Evolutionary conservation across 192 early-diverging fungal genomes (phyloP).

Genomic region (Umbelopsis vinacea): DNA sequence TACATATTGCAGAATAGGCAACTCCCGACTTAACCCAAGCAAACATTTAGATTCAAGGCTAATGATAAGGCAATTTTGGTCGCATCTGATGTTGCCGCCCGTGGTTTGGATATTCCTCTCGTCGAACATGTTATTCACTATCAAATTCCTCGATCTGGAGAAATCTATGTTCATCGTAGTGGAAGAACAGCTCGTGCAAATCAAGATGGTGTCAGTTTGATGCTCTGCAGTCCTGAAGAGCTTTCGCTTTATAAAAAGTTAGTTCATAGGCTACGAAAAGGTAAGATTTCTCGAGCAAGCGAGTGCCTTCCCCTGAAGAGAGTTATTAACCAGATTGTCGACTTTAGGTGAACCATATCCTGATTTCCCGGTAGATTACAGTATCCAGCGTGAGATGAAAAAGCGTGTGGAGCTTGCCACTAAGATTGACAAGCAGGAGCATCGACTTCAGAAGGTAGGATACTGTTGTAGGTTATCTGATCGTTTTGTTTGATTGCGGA

Average conservation of each 20-base stretch:
- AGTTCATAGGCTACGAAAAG: conserved; percentile 78
- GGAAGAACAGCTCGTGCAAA: conserved; percentile 93
- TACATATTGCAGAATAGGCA: background rate
- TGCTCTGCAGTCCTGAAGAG: conserved; percentile 88
- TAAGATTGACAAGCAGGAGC: conserved; percentile 81
- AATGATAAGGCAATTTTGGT: conserved; percentile 79
- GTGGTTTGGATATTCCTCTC: conserved; percentile 91
- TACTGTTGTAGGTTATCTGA: background rate
- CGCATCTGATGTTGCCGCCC: conserved; percentile 95
- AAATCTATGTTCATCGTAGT: conserved; percentile 95
- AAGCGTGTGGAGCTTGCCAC: conserved; percentile 79
- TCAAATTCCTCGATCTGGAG: conserved; percentile 88
- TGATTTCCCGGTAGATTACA: conserved; percentile 84
- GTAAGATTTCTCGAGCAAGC: conserved; percentile 32
- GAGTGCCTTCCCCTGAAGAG: background rate
- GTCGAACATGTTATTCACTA: conserved; percentile 97
- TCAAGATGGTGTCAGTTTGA: conserved; percentile 79
- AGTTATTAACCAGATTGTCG: conserved; percentile 14
- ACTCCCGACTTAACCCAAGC: background rate
- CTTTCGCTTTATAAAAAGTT: conserved; percentile 80
- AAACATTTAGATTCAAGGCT: conserved; percentile 65
- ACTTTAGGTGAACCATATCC: conserved; percentile 49
- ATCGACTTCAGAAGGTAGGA: conserved; percentile 69
- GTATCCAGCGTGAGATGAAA: conserved; percentile 71
- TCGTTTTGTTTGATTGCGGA: background rate